Conservation (phyloP, 352 stramenopile species). For the Phytophthora palmivora region DNA sequence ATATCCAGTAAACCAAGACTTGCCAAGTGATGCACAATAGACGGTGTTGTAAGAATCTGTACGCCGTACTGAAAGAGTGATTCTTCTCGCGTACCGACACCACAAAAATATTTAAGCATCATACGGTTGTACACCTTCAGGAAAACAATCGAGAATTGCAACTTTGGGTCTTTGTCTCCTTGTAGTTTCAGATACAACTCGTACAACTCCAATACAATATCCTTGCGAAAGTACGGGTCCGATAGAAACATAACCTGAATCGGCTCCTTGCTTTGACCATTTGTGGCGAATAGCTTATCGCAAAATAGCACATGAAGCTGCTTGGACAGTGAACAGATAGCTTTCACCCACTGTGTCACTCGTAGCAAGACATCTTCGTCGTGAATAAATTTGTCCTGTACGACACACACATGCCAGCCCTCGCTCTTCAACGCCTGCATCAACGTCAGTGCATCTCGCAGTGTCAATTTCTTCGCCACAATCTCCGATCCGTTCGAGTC, state of each 20-base stretch:
- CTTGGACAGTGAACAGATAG: slow-evolving; percentile 62
- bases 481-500: slow-evolving; percentile 82
- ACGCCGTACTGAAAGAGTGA: slow-evolving; percentile 92
- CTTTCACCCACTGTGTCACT: slow-evolving; percentile 82
- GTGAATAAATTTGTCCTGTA: slow-evolving; percentile 74
- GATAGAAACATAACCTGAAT: slow-evolving; percentile 93
- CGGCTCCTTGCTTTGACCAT: slow-evolving; percentile 59
- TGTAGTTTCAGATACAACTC: slow-evolving; percentile 95
- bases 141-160: slow-evolving; percentile 91
- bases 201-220: slow-evolving; percentile 91
- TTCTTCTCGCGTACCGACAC: slow-evolving; percentile 91
- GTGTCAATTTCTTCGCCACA: slow-evolving; percentile 56
- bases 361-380: slow-evolving; percentile 72
- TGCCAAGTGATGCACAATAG: slow-evolving; percentile 77
- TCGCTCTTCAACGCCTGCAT: slow-evolving; percentile 83
- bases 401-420: slow-evolving; percentile 86
- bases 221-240: slow-evolving; percentile 95
- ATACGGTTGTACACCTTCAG: slow-evolving; percentile 86
- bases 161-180: slow-evolving; percentile 95
- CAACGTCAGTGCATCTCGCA: slow-evolving; percentile 69
- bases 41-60: slow-evolving; percentile 95
- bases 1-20: slow-evolving; percentile 75
- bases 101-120: slow-evolving; percentile 90
- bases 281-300: slow-evolving; percentile 64
- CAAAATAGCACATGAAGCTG: slow-evolving; percentile 75